These are phyloP conservation scores for Ganoderma lingzhi DNA, from an alignment of 1,284 basidiomycete genomes.

Conservation along the genomic window DNA sequence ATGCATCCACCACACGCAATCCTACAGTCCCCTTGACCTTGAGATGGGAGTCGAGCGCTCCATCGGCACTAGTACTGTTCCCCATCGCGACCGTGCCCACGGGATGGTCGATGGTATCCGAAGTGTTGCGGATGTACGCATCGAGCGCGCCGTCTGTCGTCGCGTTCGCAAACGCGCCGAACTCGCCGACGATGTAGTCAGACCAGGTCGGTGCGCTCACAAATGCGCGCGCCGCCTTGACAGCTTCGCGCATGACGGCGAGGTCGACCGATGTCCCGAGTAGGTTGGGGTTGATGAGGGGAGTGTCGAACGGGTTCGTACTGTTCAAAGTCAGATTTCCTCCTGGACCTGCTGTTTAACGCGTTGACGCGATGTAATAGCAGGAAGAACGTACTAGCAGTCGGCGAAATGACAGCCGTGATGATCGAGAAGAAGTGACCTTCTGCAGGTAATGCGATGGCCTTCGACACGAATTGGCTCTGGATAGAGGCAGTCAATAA, in stretches of 20 bases:
- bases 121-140: constrained; percentile 28
- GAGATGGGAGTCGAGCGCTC: constrained; percentile 15
- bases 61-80: neutral
- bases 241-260: constrained; percentile 24
- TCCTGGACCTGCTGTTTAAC: constrained; percentile 23
- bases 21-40: constrained; percentile 22
- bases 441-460: constrained; percentile 12
- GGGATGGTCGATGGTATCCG: constrained; percentile 38
- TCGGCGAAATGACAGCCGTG: constrained; percentile 18
- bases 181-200: constrained; percentile 20
- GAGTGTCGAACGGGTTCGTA: constrained; percentile 30
- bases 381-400: constrained; percentile 15
- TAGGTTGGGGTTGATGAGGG: constrained; percentile 33
- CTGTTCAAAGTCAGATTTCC: constrained; percentile 34
- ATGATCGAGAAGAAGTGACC: constrained; percentile 25
- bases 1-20: constrained; percentile 28
- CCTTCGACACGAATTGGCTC: constrained; percentile 17
- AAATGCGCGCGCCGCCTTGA: constrained; percentile 12
- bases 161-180: constrained; percentile 15
- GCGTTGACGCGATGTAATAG: constrained; percentile 4
- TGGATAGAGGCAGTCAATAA: neutral
- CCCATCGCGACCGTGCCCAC: constrained; percentile 39
- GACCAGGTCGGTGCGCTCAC: constrained; percentile 16
- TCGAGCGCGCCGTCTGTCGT: constrained; percentile 37
- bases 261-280: constrained; percentile 25